Percentiles rank a stretch among this genome's conserved stretches.
Conservation (phyloP, 495 filamentous ascomycete species). For the Daldinia grandis region DNA sequence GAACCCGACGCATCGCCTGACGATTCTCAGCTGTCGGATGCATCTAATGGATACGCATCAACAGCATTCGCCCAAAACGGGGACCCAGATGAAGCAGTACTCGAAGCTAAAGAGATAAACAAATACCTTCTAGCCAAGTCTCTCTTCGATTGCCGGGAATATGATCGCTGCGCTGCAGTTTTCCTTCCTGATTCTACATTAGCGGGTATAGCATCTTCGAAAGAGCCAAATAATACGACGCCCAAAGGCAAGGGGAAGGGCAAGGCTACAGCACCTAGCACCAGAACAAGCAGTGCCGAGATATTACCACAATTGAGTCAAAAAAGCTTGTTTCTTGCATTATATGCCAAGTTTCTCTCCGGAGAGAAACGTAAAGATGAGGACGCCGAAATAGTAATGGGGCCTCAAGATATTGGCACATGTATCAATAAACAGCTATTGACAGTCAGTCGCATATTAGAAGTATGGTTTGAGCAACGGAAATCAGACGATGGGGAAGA, state of each 20-base stretch:
- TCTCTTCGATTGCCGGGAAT: conserved; percentile 95
- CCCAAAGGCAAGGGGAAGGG: conserved; percentile 56
- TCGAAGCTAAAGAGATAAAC: conserved; percentile 82
- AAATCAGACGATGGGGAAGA: conserved; percentile 65
- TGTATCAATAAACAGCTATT: conserved; percentile 85
- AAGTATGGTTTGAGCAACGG: conserved; percentile 76
- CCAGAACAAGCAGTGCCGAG: conserved; percentile 33
- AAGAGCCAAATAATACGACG: conserved; percentile 53
- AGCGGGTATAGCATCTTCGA: conserved; percentile 64
- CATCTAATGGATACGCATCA: conserved; percentile 44
- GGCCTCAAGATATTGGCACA: conserved; percentile 84
- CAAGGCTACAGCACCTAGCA: conserved; percentile 54
- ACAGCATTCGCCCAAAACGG: conserved; percentile 60
- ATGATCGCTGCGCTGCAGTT: conserved; percentile 89
- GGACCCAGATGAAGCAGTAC: conserved; percentile 72
- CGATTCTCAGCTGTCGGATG: conserved; percentile 50
- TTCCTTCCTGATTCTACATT: conserved; percentile 82
- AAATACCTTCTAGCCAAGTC: conserved; percentile 92
- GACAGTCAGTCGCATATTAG: conserved; percentile 74
- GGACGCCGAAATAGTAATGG: conserved; percentile 96
- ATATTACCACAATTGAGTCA: conserved; percentile 70
- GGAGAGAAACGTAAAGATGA: conserved; percentile 97
- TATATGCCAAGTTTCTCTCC: conserved; percentile 91
- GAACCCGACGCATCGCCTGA: conserved; percentile 49
- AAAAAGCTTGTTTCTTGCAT: conserved; percentile 87